Conservation (phyloP, 306 rosid genomes). For the Prunus davidiana region DNA sequence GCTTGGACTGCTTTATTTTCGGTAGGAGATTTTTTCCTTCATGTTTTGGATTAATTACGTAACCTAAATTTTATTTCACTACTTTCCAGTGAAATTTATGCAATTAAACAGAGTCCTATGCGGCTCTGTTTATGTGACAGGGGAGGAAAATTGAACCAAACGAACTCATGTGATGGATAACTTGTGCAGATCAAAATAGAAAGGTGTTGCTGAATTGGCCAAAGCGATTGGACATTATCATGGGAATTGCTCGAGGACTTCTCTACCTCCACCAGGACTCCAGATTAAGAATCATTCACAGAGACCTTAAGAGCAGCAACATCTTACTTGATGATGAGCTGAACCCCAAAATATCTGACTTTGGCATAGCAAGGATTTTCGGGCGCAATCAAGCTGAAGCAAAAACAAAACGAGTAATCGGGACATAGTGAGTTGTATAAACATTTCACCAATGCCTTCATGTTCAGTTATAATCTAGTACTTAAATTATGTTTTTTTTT, state of each 20-base stretch:
- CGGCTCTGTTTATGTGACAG: not conserved
- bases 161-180: not conserved
- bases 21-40: not conserved
- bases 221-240: constrained; percentile 14
- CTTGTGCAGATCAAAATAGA: not conserved
- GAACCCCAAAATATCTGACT: constrained; percentile 35
- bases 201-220: constrained; percentile 20
- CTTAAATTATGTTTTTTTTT: not conserved
- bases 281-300: constrained; percentile 29
- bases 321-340: constrained; percentile 27
- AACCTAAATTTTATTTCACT: not conserved
- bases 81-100: not conserved
- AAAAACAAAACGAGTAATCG: constrained; percentile 21
- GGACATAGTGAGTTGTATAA: constrained; percentile 18
- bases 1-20: constrained; percentile 21
- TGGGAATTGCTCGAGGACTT: constrained; percentile 28
- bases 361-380: constrained; percentile 32
- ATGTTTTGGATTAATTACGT: not conserved
- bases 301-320: constrained; percentile 29
- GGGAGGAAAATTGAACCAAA: not conserved
- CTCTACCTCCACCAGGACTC: constrained; percentile 29
- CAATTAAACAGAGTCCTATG: not conserved
- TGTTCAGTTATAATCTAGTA: not conserved
- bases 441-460: too few species aligned
- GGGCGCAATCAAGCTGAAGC: constrained; percentile 23